phyloP scores from a whole-genome alignment of 2,329 filamentous ascomycete species.

The Beauveria bassiana region DNA sequence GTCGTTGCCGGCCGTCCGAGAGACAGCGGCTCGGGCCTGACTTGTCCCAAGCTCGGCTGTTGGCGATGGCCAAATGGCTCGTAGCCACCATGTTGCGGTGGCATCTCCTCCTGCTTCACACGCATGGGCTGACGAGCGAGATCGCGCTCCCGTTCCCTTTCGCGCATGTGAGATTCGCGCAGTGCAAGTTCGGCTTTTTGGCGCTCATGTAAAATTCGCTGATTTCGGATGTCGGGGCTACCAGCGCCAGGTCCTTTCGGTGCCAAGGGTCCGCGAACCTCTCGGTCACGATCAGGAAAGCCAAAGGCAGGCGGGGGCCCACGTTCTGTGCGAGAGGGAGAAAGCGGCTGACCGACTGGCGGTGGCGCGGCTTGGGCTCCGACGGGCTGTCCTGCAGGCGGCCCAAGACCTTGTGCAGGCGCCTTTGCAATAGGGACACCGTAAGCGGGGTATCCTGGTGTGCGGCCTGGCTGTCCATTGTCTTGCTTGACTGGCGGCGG shows the following conservation, averaged over 20 bases:
- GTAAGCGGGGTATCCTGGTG: constrained; percentile 35
- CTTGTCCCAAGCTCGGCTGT: constrained; percentile 29
- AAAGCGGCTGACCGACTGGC: constrained; percentile 37
- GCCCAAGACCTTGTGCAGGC: constrained; percentile 23
- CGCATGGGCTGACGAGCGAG: constrained; percentile 18
- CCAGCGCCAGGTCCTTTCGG: constrained; percentile 29
- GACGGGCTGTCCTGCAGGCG: constrained; percentile 10
- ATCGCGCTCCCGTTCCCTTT: constrained; percentile 20
- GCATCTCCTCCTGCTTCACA: constrained; percentile 44
- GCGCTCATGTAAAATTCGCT: constrained; percentile 26
- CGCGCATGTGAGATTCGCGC: constrained; percentile 20
- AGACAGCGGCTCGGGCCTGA: constrained; percentile 33
- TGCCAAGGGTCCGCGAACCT: constrained; percentile 30
- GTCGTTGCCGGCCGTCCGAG: constrained; percentile 31
- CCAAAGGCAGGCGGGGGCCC: constrained; percentile 35
- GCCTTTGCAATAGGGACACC: constrained; percentile 40
- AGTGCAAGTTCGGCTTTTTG: constrained; percentile 25
- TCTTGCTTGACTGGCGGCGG: constrained; percentile 35
- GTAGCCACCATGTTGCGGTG: constrained; percentile 31
- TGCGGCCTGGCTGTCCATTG: constrained; percentile 23
- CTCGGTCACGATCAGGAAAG: constrained; percentile 37
- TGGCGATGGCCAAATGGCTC: constrained; percentile 37
- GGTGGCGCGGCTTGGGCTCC: constrained; percentile 19
- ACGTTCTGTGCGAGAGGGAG: constrained; percentile 37
- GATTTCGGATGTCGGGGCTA: constrained; percentile 27